Evolutionary conservation across 495 filamentous ascomycete genomes (phyloP), one percentile per base, ranked within the genome.

Genomic region (Tuber magnatum): DNA sequence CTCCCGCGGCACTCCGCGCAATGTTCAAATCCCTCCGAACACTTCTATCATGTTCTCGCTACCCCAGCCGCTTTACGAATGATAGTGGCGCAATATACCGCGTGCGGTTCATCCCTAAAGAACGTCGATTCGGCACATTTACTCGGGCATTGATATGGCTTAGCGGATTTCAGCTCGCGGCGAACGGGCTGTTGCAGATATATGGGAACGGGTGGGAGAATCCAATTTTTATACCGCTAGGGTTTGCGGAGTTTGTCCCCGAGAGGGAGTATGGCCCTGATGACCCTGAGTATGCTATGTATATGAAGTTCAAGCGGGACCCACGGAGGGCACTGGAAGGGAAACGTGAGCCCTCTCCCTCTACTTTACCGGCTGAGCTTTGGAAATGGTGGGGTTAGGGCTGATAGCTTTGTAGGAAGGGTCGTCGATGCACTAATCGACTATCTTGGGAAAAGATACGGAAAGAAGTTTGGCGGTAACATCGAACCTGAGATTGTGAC

Each of bases 21-120:
- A 81, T 81, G 80, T 81, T 81, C 68, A 78, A 72, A 69, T 74
- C 72, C 51, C 46, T 81, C 42, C 74, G 76, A 44, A 74, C 76
- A 16, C 12, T 81, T 38, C 80, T 81, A 69, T 78, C 79, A 32
- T 74, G 76, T 72, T 81, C 80, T 14, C 80, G 69, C 44, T 41
- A 78, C n/a, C 79, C 80, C 24, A 46, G 78, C 73, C 75, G 71
- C 38, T 61, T 81, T 24, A 73, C 73, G 56, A 51, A 75, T 41
- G 79, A 74, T 41, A 69, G 32, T 39, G 68, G 70, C 14, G 81
- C 72, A 22, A 69, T 81, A 43, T 81, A 78, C 74, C 76, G 80
- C 2, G 80, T 81, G 72, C 80, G 80, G 22, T 78, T 81, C 41
- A 43, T 81, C 70, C 78, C 80, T 12, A 71, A 81, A 73, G 56